Base-by-base conservation (phyloP, 225 moss, liverwort and hornwort genomes). In the Neckera pumila region DNA sequence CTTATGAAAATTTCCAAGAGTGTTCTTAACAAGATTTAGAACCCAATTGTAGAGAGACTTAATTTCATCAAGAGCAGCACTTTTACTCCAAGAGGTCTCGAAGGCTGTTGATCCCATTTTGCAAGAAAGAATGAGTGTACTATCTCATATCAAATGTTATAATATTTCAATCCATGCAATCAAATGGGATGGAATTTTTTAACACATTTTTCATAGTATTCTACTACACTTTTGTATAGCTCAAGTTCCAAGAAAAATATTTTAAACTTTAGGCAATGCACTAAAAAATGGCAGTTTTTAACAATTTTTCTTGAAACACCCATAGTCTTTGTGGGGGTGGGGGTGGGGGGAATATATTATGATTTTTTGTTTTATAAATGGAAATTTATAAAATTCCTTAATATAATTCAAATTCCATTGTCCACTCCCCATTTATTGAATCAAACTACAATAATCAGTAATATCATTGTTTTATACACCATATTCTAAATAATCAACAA, bases 101-200 rank as follows among this genome's bases (percentile, higher is more conserved):
- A 20, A 12, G 6, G 12, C 0, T 67, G 0, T 0, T 7, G 3
- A n/a, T 4, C 1, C 3, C 1, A 4, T n/a, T 66, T n/a, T 12
- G 7, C 4, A 69, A 5, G 7, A 69, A 12, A 38, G 1, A 20
- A n/a, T n/a, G 7, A 12, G n/a, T 1, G 3, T 12, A 12, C 13
- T 12, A 49, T 49, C 1, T 38, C 13, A 22, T 6, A 23, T 69
- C 14, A 70, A 70, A 40, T 0, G 0, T 23, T 38, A 23, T 40
- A 23, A 70, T 28, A 16, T 17, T 72, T 43, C 49, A 17, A 42
- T 5, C 27, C 4, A 71, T 1, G 0, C 7, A 1, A 0, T 72
- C 16, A 71, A 71, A 27, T 42, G 26, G 17, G 11, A 2, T 27
- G 0, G 14, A 27, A 14, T 2, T 12, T 12, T 25, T 4, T 12